phyloP scores from a whole-genome alignment of 371 early-diverging fungal genomes.

The Apophysomyces ossiformis region DNA sequence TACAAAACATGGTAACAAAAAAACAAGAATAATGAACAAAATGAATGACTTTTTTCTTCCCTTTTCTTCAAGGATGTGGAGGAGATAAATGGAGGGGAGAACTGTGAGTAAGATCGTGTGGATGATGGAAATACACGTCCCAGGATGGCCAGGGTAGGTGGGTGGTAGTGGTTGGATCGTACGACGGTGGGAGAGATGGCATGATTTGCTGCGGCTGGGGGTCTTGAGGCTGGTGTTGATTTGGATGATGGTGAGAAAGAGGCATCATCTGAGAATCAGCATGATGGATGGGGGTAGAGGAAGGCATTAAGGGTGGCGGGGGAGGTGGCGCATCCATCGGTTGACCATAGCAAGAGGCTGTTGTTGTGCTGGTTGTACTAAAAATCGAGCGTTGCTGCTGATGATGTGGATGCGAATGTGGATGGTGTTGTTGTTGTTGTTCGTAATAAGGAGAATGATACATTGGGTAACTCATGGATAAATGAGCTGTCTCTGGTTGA shows the following conservation, averaged over 20 bases:
- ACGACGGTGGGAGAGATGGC: background rate
- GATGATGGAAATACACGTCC: conserved; percentile 4
- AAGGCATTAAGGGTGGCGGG: conserved; percentile 6
- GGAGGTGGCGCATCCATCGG: conserved; percentile 7
- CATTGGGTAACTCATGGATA: conserved; percentile 6
- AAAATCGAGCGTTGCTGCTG: too few relatives aligned
- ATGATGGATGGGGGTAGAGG: background rate
- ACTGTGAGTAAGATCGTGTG: background rate
- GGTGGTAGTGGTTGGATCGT: background rate
- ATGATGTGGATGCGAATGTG: too few relatives aligned
- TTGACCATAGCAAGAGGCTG: background rate
- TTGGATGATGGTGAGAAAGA: background rate
- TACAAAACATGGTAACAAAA: background rate
- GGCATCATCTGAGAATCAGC: background rate
- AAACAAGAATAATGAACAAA: background rate
- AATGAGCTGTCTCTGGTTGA: background rate
- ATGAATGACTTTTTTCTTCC: background rate
- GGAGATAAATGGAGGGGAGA: conserved; percentile 1
- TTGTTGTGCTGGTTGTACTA: too few relatives aligned
- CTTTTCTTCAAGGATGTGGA: background rate
- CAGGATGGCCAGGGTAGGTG: conserved; percentile 2
- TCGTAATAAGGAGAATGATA: background rate
- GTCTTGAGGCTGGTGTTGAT: too few relatives aligned
- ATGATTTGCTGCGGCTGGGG: conserved; percentile 4
- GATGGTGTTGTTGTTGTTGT: background rate